These are phyloP conservation scores for Vigna unguiculata DNA, from an alignment of 306 rosid genomes.

Conservation along the genomic window DNA sequence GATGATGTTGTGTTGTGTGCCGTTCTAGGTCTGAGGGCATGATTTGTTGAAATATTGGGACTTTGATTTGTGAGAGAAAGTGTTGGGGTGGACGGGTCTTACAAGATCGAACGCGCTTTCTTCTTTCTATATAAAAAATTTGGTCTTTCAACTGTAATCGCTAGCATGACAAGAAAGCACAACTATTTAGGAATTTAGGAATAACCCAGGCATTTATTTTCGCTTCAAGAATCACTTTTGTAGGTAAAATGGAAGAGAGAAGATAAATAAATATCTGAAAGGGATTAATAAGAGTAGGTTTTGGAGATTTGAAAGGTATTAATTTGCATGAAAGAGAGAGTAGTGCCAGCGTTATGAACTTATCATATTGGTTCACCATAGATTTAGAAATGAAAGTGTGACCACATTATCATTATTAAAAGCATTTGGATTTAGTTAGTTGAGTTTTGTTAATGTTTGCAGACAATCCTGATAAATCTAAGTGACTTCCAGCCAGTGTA, in stretches of 20 bases:
- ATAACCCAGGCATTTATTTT: not conserved
- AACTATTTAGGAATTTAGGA: not conserved
- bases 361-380: not conserved
- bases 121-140: constrained; percentile 9
- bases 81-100: not conserved
- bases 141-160: not conserved
- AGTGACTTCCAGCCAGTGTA: no score
- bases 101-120: constrained; percentile 48
- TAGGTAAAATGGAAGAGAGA: not conserved
- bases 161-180: not conserved
- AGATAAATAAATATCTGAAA: not conserved
- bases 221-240: not conserved
- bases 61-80: not conserved
- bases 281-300: not conserved
- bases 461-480: not conserved
- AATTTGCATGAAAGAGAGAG: not conserved
- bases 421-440: not conserved
- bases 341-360: not conserved
- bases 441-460: not conserved
- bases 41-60: not conserved
- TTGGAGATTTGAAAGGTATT: not conserved
- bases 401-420: not conserved
- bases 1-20: not conserved
- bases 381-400: not conserved
- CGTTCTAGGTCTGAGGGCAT: constrained; percentile 2